Base-by-base conservation (phyloP, 2,329 filamentous ascomycete species). In the Cryphonectria carpinicola region DNA sequence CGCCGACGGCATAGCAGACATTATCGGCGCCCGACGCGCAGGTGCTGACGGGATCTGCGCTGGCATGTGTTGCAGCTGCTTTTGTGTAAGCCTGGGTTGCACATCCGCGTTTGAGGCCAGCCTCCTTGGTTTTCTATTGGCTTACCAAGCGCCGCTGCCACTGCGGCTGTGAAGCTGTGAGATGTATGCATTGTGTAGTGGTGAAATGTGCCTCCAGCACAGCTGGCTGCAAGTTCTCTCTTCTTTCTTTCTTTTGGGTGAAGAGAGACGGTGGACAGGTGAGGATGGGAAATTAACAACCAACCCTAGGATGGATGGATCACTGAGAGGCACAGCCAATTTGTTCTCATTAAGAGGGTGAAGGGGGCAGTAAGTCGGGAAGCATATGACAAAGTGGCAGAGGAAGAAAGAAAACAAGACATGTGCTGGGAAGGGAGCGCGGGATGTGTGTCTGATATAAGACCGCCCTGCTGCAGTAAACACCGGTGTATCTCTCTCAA, bases 1-100 rank as follows among this genome's bases (percentile, higher is more conserved):
- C 84, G 58, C 82, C 88, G 73, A 90, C 83, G 71, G 81, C 80
- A 78, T 84, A 89, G 78, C 88, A 90, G 56, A 89, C 78, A n/a
- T 80, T 74, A 32, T 41, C 60, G 46, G 78, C 76, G 66, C 76
- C 73, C 3, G 76, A 76, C 58, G 85, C 81, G 74, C 86, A 89
- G 74, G 80, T 79, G 19, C 77, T 74, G n/a, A 78, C 68, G 8
- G 78, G 73, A 5, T 72, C 74, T 32, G 78, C 79, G 4, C 79
- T 76, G 3, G 77, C 74, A 32, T 79, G 76, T 37, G 75, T 74
- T 63, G 78, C 78, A 10, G 63, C 71, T 69, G 63, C 43, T 58
- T 32, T 41, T 66, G 43, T 25, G 54, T 17, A n/a, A 64, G 61
- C 39, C 60, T 28, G 37, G n/a, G 25, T 14, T 22, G 10, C 37